Evolutionary conservation across 2,329 filamentous ascomycete species (phyloP).

Genomic region (Akanthomyces uredinophilus): DNA sequence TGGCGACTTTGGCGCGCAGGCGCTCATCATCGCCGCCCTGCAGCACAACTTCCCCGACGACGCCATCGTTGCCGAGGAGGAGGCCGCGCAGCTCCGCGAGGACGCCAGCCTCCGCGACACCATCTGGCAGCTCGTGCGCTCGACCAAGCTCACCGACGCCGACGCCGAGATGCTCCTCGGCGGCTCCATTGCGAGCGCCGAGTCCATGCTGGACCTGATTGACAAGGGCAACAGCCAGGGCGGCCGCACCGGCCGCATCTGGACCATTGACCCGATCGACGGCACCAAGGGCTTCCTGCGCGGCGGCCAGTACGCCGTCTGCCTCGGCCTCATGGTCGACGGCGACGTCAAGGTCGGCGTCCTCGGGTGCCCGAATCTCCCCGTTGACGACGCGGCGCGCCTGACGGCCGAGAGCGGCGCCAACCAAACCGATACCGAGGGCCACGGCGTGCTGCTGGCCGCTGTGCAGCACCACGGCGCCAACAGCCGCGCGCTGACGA

Average conservation of each 20-base stretch:
- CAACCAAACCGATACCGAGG: conserved; percentile 63
- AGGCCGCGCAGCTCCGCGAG: conserved; percentile 71
- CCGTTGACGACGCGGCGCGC: conserved; percentile 66
- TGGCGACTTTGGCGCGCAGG: conserved; percentile 95
- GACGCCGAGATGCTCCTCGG: conserved; percentile 59
- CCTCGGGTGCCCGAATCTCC: conserved; percentile 91
- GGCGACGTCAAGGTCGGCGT: conserved; percentile 92
- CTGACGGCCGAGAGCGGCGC: conserved; percentile 64
- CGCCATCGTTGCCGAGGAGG: conserved; percentile 91
- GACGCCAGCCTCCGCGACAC: conserved; percentile 60
- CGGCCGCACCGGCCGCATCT: conserved; percentile 72
- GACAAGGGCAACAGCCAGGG: conserved; percentile 66
- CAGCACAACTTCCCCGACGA: conserved; percentile 85
- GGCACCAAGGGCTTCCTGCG: conserved; percentile 96
- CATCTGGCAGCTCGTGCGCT: conserved; percentile 78
- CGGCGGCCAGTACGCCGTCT: conserved; percentile 95
- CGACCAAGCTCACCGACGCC: conserved; percentile 58
- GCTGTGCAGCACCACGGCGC: conserved; percentile 77
- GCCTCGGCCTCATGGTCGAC: conserved; percentile 85
- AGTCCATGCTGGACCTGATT: conserved; percentile 62
- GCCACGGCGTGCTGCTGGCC: conserved; percentile 82
- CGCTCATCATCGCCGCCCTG: conserved; percentile 88
- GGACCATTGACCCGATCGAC: conserved; percentile 96
- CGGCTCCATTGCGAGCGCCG: conserved; percentile 61
- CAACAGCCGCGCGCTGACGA: conserved; percentile 66